phyloP scores from a whole-genome alignment of 2,329 filamentous ascomycete species.

The Alternaria sp. region DNA sequence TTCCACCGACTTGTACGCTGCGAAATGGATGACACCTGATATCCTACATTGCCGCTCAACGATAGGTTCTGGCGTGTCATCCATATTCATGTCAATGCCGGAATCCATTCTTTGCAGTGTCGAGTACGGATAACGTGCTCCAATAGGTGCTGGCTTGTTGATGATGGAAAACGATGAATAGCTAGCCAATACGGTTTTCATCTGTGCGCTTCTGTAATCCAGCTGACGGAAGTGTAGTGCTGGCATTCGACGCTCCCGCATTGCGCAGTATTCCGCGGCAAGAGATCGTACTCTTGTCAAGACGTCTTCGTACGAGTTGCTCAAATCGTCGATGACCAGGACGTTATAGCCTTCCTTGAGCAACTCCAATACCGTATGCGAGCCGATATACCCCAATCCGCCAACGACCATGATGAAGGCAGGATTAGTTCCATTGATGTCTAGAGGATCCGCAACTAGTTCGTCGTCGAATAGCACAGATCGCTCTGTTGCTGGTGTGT shows the following conservation, averaged over 20 bases:
- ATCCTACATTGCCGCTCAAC: slow-evolving; percentile 59
- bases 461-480: slow-evolving; percentile 60
- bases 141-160: slow-evolving; percentile 24
- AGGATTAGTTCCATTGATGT: slow-evolving; percentile 48
- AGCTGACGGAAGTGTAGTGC: slow-evolving; percentile 58
- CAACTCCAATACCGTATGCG: slow-evolving; percentile 64
- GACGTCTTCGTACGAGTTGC: slow-evolving; percentile 57
- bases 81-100: slow-evolving; percentile 41
- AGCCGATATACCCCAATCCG: slow-evolving; percentile 65
- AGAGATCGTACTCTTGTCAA: slow-evolving; percentile 50
- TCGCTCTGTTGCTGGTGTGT: slow-evolving; percentile 57
- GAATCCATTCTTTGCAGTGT: slow-evolving; percentile 43
- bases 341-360: slow-evolving; percentile 65
- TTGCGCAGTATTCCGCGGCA: slow-evolving; percentile 50
- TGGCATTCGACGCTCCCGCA: slow-evolving; percentile 54
- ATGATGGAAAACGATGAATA: slow-evolving; percentile 47
- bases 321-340: slow-evolving; percentile 57
- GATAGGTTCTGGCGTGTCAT: slow-evolving; percentile 30
- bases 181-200: slow-evolving; percentile 55
- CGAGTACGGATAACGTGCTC: slow-evolving; percentile 39
- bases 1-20: slow-evolving; percentile 71
- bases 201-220: slow-evolving; percentile 57
- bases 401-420: slow-evolving; percentile 63
- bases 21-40: slow-evolving; percentile 73
- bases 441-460: slow-evolving; percentile 54